These are phyloP conservation scores for Beauveria sp. DNA, from an alignment of 2,329 filamentous ascomycete genomes.

Conservation along the genomic window DNA sequence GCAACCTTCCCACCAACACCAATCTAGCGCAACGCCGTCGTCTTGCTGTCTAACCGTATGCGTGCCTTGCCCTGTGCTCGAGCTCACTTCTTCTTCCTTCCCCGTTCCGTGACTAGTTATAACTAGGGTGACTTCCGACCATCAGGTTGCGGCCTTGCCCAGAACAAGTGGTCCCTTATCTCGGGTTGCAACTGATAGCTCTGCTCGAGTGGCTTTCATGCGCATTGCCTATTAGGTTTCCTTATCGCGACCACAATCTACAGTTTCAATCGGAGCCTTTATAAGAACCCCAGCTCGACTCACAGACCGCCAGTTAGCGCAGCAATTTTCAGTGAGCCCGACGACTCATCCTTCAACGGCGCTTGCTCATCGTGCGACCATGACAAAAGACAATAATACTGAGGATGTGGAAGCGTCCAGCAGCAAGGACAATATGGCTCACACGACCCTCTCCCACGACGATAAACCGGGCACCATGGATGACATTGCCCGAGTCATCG, in stretches of 20 bases:
- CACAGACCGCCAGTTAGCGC: background rate
- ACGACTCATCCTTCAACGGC: background rate
- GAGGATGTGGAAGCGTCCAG: conserved; percentile 2
- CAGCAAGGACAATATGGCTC: conserved; percentile 1
- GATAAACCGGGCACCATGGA: conserved; percentile 10
- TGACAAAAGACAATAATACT: background rate
- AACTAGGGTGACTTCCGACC: background rate
- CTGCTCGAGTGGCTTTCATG: background rate
- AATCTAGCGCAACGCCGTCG: background rate
- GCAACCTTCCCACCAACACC: no score
- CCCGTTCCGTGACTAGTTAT: background rate
- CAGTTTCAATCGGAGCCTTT: background rate
- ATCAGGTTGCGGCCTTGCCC: background rate
- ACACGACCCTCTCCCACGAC: conserved; percentile 7
- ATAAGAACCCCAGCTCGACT: background rate
- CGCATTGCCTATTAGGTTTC: background rate
- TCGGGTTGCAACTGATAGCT: background rate
- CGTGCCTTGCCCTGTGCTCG: background rate
- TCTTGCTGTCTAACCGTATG: background rate
- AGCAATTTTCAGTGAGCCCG: background rate
- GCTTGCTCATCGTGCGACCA: background rate
- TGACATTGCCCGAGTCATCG: conserved; percentile 23
- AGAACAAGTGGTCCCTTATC: conserved; percentile 4
- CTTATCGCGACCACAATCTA: background rate
- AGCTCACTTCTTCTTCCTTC: background rate